phyloP scores from a whole-genome alignment of 2,329 filamentous ascomycete genomes.

The Magnaporthiopsis incrustans region DNA sequence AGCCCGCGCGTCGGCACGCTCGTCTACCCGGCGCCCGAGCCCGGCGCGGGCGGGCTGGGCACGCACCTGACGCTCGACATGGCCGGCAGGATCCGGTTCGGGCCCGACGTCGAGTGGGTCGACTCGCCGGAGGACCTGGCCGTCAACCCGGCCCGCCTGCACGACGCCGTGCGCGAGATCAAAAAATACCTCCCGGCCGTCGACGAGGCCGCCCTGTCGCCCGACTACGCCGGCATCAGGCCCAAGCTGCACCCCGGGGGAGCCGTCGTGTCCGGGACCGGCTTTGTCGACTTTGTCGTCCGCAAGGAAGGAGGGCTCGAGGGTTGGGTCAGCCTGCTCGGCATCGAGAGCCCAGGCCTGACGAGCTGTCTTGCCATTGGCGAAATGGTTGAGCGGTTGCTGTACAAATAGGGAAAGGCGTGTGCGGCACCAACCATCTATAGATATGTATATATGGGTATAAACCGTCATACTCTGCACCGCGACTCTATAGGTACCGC shows the following conservation, averaged over 20 bases:
- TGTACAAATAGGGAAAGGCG: constrained; percentile 29
- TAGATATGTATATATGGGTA: no score
- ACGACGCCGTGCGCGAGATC: constrained; percentile 66
- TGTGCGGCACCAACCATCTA: no score
- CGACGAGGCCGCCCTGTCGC: constrained; percentile 53
- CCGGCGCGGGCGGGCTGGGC: constrained; percentile 76
- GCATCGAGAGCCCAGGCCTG: constrained; percentile 88
- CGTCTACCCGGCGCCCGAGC: constrained; percentile 79
- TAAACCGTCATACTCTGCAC: no score
- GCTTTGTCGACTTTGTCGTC: constrained; percentile 81
- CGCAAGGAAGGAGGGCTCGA: constrained; percentile 65
- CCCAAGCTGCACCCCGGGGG: constrained; percentile 65
- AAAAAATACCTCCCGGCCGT: constrained; percentile 69
- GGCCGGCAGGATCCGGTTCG: constrained; percentile 76
- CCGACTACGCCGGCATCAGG: constrained; percentile 88
- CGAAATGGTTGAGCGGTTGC: constrained; percentile 56
- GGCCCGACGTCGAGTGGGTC: constrained; percentile 94
- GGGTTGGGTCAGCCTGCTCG: constrained; percentile 83
- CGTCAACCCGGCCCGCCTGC: constrained; percentile 55
- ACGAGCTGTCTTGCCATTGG: constrained; percentile 82
- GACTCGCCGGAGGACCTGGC: constrained; percentile 60
- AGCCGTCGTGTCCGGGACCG: constrained; percentile 40
- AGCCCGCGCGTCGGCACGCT: constrained; percentile 60
- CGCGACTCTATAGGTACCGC: no score
- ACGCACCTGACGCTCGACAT: constrained; percentile 93